Base-by-base conservation (phyloP, 768 basidiomycete genomes). In the Dacryopinax spathularia region DNA sequence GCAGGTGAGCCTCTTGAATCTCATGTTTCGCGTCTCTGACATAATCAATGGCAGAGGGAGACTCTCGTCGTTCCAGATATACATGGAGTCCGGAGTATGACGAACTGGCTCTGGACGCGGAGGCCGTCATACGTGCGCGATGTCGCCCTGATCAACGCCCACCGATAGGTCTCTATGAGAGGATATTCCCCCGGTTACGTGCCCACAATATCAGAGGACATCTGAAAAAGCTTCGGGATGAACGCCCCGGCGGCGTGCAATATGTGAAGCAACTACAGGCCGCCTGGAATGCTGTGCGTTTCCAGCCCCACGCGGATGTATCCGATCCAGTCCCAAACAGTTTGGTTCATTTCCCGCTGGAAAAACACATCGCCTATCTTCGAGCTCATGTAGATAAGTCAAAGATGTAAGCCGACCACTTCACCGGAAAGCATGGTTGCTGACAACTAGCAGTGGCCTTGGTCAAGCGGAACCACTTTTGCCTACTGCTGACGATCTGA, bases 81-180 rank as follows among this genome's bases (percentile, higher is more conserved):
- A 82, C 83, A 59, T 98, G 91, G 92, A 89, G 82, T 62, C 74
- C 80, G 37, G 89, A 94, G 60, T 91, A 86, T 63, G 92, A 97
- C 63, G 95, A 98, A 65, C 80, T 93, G 36, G 86, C 87, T 27
- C 82, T 87, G 62, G 95, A 98, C 70, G 86, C 87, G 0, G 85
- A 84, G 48, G 87, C 83, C 12, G 85, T 98, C 66, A 82, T 97
- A 64, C 82, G 82, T 68, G 87, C 86, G 34, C 86, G 94, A 16
- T 88, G 87, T 69, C 81, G 88, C 36, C 34, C 34, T 13, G 71
- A 76, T 64, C 72, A 78, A 16, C 80, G 83, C 63, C 77, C 88
- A 60, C 86, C 89, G 67, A 86, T 86, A 79, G 79, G 77, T 16
- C 87, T 87, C 7, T 79, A 91, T 60, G 83, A 84, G 64, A 86